Evolutionary conservation across 73 alveolate genomes (phyloP), one percentile per base, ranked within the genome.

Genomic region (Paramecium caudatum): DNA sequence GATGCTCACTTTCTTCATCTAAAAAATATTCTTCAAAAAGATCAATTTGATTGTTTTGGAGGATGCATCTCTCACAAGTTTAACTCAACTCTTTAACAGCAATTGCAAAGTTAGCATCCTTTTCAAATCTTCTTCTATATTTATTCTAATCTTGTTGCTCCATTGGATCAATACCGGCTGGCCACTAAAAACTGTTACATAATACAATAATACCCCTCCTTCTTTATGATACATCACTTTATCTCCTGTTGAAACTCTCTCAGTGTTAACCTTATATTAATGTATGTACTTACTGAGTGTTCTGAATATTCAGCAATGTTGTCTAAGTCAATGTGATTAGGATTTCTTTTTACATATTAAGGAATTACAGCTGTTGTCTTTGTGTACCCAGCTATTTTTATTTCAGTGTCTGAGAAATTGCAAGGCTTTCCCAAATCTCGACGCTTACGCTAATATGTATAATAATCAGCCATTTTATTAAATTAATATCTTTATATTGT

Each of bases 21-120:
- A 61, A 36, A 91, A 98, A 98, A 91, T 97, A 98, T 91, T 98
- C 99, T 70, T 98, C 99, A 90, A 97, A 98, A 47, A 95, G 94
- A 91, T 97, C 99, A 95, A 98, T 98, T 85, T 96, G 95, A 90
- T 98, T 98, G 91, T 98, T 98, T 90, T 97, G 96, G 65, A 94
- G 94, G 82, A 98, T 96, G 82, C 96, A 91, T 74, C 93, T 94
- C 63, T 91, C 96, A 55, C 99, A 96, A 36, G 94, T 95, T 0
- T 94, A 95, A 16, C 93, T 94, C 43, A 97, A 87, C 63, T 97
- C 99, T 70, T 91, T 94, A 68, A 94, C 96, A 33, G 98, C 98
- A 69, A 46, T 92, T 16, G 98, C 96, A 90, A 94, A 94, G 16
- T 95, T 96, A 9, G 93, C 95, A 90, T 96, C 98, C 92, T 97